Evolutionary conservation across 2,329 filamentous ascomycete genomes (phyloP).

Genomic region (Thermomyces lanuginosus): DNA sequence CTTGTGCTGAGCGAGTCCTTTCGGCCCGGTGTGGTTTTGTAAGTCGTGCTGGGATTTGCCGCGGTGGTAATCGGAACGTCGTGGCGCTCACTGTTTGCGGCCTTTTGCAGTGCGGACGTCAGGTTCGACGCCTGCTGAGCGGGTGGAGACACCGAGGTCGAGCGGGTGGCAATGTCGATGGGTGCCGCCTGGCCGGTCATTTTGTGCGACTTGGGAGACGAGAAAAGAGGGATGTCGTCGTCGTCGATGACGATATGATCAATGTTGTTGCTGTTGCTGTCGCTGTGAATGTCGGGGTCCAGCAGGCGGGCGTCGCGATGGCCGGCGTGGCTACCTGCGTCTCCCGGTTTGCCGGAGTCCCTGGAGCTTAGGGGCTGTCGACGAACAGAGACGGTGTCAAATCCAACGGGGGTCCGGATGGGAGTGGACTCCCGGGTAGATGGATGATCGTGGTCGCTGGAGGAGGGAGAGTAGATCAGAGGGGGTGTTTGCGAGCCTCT

Average conservation of each 20-base stretch:
- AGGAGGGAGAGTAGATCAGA: constrained; percentile 35
- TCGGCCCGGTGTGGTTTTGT: constrained; percentile 27
- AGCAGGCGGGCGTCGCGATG: constrained; percentile 17
- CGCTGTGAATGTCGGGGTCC: too few species aligned
- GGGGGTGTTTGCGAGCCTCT: constrained; percentile 35
- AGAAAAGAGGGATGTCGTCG: constrained; percentile 25
- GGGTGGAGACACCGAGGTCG: constrained; percentile 42
- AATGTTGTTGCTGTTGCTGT: too few species aligned
- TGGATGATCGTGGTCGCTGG: constrained; percentile 31
- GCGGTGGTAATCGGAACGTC: constrained; percentile 30
- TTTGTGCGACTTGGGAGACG: constrained; percentile 18
- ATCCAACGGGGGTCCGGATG: constrained; percentile 33
- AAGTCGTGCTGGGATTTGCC: constrained; percentile 20
- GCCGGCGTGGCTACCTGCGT: constrained; percentile 17
- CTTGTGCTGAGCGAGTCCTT: constrained; percentile 39
- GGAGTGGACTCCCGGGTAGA: constrained; percentile 35
- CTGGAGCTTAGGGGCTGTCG: constrained; percentile 29
- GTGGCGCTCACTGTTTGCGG: constrained; percentile 23
- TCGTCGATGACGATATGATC: too few species aligned
- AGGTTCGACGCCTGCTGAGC: constrained; percentile 46
- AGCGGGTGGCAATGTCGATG: constrained; percentile 43
- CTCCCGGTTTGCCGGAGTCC: constrained; percentile 24
- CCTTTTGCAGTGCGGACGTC: constrained; percentile 43
- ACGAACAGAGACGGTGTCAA: constrained; percentile 29
- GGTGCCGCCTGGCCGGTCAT: constrained; percentile 41